Evolutionary conservation across 177 flowering plant species (phyloP).

Genomic region (Tripterygium wilfordii): DNA sequence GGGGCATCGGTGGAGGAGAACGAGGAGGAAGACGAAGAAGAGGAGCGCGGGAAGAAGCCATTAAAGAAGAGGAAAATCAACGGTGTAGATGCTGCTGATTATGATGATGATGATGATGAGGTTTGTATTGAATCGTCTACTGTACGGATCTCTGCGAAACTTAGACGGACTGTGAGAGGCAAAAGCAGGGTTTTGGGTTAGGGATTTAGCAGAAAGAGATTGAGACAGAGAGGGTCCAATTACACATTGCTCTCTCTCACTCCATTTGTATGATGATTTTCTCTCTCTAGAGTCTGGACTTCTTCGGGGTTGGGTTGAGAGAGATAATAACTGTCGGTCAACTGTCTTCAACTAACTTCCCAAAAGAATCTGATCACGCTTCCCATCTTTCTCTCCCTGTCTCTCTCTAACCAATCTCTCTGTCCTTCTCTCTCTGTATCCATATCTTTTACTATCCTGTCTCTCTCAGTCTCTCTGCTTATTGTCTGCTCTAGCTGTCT

Average conservation of each 20-base stretch:
- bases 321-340: constrained; percentile 5
- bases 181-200: too few species aligned
- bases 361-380: constrained; percentile 59
- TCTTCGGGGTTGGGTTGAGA: too few species aligned
- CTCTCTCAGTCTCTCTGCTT: background rate
- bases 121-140: too few species aligned
- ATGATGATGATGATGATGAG: constrained; percentile 10
- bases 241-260: too few species aligned
- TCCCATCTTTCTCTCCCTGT: constrained; percentile 19
- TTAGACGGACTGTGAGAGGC: too few species aligned
- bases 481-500: constrained; percentile 27
- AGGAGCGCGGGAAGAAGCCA: constrained; percentile 16
- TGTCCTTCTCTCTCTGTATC: constrained; percentile 17
- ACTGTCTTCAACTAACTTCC: constrained; percentile 16
- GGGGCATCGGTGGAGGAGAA: background rate
- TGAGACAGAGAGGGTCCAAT: too few species aligned
- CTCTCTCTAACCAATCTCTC: constrained; percentile 12
- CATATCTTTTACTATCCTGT: constrained; percentile 2
- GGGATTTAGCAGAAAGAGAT: too few species aligned
- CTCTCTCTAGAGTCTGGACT: too few species aligned
- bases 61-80: constrained; percentile 34
- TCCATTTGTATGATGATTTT: too few species aligned
- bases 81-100: constrained; percentile 18
- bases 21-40: constrained; percentile 2
- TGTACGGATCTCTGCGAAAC: too few species aligned